These are phyloP conservation scores for Diutina sp. DNA, from an alignment of 1,139 yeast species.

Conservation along the genomic window DNA sequence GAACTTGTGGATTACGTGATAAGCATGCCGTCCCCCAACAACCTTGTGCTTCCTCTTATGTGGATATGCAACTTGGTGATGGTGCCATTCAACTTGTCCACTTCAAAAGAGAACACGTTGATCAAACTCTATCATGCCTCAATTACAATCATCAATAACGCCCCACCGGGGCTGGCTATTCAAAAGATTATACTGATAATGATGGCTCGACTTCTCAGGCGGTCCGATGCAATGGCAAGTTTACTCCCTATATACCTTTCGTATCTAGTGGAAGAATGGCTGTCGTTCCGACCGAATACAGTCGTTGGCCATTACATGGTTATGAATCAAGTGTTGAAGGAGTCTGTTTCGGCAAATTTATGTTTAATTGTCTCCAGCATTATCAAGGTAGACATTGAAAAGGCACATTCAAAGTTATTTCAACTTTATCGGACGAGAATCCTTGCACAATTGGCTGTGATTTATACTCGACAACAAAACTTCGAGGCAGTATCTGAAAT, in stretches of 20 bases:
- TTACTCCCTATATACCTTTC: neutral
- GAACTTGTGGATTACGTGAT: neutral
- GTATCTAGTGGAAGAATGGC: neutral
- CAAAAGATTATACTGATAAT: neutral
- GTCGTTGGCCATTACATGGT: neutral
- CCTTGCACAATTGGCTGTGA: neutral
- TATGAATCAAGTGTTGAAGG: neutral
- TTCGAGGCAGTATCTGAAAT: neutral
- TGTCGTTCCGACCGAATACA: neutral
- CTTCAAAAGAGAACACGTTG: neutral
- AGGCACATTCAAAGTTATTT: neutral
- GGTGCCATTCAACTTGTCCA: neutral
- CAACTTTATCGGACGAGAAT: neutral
- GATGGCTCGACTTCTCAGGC: neutral
- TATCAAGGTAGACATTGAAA: neutral
- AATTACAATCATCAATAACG: neutral
- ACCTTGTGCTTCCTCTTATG: neutral
- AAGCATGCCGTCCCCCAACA: neutral
- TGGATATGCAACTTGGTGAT: conserved; percentile 1
- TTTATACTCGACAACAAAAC: neutral
- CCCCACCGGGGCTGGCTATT: neutral
- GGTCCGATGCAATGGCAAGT: neutral
- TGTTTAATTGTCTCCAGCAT: neutral
- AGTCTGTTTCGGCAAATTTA: neutral
- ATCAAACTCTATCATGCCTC: neutral